Evolutionary conservation across 305 asterid species (phyloP), one percentile per base, ranked within the genome.

Genomic region (Salvia sclarea): DNA sequence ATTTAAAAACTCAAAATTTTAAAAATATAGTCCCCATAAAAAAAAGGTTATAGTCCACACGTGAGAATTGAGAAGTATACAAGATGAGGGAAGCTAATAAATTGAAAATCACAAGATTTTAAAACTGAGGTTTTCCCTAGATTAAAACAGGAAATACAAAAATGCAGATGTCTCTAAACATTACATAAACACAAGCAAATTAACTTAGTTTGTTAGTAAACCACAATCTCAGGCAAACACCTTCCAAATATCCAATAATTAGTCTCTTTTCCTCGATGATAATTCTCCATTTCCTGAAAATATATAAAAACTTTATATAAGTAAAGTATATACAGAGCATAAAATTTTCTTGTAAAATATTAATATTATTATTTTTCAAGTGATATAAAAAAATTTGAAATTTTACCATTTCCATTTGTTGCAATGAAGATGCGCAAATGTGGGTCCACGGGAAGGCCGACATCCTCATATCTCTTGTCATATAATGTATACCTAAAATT

Each of bases 401-500:
- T 30, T 21, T 62, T 56, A 69, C 75, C 75, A 2, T 54, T 62
- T 48, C 35, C 66, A 13, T 37, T 35, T 3, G 30, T 8, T 6
- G 73, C 77, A 60, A 60, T 33, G 35, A 70, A 76, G 24, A 76
- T 66, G 56, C 80, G 80, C 12, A 76, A 14, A 53, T 76, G 80
- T 21, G 80, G 80, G 33, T 76, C 80, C 1, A 76, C 70, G 8
- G 77, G 77, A 44, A 76, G 61, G 0, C 77, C 77, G 1, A 71
- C 9, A 2, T 69, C 77, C 14, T 71, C 71, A 30, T 76, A 71
- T 61, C 80, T 71, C 48, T 17, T 43, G 20, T 76, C 80, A 52
- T 76, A 71, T 77, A 76, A 43, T 20, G 62, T 12, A 50, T 71
- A 76, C 56, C 80, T 76, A 49, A 67, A 35, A 48, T 37, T 20